phyloP scores from a whole-genome alignment of 2,329 filamentous ascomycete genomes.

The Alternaria burnsii region DNA sequence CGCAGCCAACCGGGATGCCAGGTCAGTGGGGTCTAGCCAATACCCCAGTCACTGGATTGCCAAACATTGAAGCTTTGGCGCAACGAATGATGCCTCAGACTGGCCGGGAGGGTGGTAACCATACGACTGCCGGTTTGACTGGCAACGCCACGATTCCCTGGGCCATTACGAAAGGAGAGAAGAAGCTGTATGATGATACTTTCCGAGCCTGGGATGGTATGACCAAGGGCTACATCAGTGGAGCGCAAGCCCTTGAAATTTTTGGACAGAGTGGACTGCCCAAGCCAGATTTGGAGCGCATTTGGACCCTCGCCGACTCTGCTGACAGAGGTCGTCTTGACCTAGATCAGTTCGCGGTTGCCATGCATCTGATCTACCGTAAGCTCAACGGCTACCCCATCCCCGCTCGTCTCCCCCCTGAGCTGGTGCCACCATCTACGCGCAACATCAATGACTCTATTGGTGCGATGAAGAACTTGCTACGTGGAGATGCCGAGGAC shows the following conservation, averaged over 20 bases:
- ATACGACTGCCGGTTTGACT: constrained; percentile 84
- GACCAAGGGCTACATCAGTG: constrained; percentile 88
- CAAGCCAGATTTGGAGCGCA: constrained; percentile 85
- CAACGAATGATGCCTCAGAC: constrained; percentile 97
- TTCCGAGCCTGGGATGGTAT: constrained; percentile 98
- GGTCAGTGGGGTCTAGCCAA: constrained; percentile 99
- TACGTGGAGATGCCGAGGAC: constrained; percentile 87
- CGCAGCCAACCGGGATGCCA: constrained; percentile 91
- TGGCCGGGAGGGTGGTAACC: constrained; percentile 81
- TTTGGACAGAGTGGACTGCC: constrained; percentile 95
- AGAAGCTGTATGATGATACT: constrained; percentile 92
- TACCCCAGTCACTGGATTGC: constrained; percentile 84
- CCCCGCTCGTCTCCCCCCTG: constrained; percentile 84
- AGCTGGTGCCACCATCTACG: constrained; percentile 93
- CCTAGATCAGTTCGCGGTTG: constrained; percentile 96
- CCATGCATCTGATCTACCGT: constrained; percentile 98
- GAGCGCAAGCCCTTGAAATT: constrained; percentile 93
- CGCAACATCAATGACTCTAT: constrained; percentile 93
- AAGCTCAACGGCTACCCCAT: constrained; percentile 96
- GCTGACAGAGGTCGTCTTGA: constrained; percentile 94
- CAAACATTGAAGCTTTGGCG: constrained; percentile 92
- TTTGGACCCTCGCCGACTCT: constrained; percentile 95
- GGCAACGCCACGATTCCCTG: constrained; percentile 97
- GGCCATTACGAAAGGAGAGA: constrained; percentile 99
- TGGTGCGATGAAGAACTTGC: constrained; percentile 87